A percentile compares a stretch with the other conserved stretches of the same genome.
Evolutionary conservation across 805 yeast genomes (phyloP).

Genomic region (Ogataea pilisensis): DNA sequence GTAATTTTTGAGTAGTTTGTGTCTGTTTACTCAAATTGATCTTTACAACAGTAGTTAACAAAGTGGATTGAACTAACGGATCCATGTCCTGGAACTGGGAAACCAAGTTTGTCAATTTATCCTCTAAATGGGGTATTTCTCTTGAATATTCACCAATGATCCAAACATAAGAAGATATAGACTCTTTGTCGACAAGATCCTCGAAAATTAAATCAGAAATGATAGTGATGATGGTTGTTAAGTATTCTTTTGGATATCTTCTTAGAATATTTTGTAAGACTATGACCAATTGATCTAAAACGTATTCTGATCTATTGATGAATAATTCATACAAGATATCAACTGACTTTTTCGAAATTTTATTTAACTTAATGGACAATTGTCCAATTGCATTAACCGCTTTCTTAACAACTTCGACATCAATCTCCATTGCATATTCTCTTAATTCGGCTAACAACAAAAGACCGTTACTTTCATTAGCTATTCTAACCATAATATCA

Average conservation of each 20-base stretch:
- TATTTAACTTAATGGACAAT: constrained; percentile 60
- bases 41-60: constrained; percentile 61
- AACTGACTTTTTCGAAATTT: constrained; percentile 51
- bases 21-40: constrained; percentile 37
- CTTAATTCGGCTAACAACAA: constrained; percentile 64
- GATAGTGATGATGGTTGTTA: constrained; percentile 52
- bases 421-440: constrained; percentile 83
- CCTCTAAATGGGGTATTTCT: constrained; percentile 50
- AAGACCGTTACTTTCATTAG: constrained; percentile 54
- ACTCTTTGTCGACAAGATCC: constrained; percentile 45
- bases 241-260: constrained; percentile 53
- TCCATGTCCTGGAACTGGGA: constrained; percentile 57
- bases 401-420: constrained; percentile 66
- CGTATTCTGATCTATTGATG: constrained; percentile 59
- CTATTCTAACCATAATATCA: constrained; percentile 68
- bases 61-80: constrained; percentile 53
- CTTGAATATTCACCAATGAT: constrained; percentile 66
- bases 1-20: constrained; percentile 32
- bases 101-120: constrained; percentile 42
- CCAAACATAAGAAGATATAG: constrained; percentile 62
- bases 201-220: constrained; percentile 43
- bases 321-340: constrained; percentile 57
- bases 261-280: constrained; percentile 65
- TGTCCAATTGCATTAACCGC: constrained; percentile 68
- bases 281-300: constrained; percentile 55